phyloP scores from a whole-genome alignment of 2,329 filamentous ascomycete species.

The Apiospora sp. region DNA sequence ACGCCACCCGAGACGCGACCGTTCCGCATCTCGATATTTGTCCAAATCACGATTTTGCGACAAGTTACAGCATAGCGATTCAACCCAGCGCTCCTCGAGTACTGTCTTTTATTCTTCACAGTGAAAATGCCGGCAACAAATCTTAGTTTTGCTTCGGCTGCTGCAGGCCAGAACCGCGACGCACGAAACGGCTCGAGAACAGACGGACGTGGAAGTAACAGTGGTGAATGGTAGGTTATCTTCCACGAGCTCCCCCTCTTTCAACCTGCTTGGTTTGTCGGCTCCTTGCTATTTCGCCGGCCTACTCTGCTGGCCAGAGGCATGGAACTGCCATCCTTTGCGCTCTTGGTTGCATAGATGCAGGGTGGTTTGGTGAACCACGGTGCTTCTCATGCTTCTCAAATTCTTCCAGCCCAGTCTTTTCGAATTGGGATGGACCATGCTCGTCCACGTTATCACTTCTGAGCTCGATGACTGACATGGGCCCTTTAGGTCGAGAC shows the following conservation, averaged over 20 bases:
- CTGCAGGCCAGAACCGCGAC: constrained; percentile 76
- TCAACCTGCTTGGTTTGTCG: not conserved
- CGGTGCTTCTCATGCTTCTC: not conserved
- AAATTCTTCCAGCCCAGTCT: not conserved
- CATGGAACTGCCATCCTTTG: not conserved
- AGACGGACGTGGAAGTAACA: constrained; percentile 62
- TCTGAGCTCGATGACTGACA: not conserved
- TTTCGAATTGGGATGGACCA: not conserved
- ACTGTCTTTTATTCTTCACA: constrained; percentile 1
- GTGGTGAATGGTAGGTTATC: constrained; percentile 75
- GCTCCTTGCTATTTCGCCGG: not conserved
- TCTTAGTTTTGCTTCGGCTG: constrained; percentile 85
- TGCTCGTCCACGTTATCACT: not conserved
- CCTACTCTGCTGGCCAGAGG: not conserved
- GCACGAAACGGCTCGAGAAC: constrained; percentile 64
- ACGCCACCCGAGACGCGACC: constrained; percentile 19
- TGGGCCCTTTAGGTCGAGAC: constrained; percentile 58
- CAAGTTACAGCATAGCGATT: constrained; percentile 14
- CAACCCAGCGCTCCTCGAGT: not conserved
- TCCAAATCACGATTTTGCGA: constrained; percentile 15
- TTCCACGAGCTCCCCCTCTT: constrained; percentile 2
- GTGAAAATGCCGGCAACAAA: constrained; percentile 72
- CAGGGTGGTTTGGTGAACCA: not conserved
- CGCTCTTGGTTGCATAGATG: not conserved
- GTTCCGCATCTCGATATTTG: constrained; percentile 16